These are phyloP conservation scores for Candida ovalis DNA, from an alignment of 805 yeast species.

Conservation along the genomic window DNA sequence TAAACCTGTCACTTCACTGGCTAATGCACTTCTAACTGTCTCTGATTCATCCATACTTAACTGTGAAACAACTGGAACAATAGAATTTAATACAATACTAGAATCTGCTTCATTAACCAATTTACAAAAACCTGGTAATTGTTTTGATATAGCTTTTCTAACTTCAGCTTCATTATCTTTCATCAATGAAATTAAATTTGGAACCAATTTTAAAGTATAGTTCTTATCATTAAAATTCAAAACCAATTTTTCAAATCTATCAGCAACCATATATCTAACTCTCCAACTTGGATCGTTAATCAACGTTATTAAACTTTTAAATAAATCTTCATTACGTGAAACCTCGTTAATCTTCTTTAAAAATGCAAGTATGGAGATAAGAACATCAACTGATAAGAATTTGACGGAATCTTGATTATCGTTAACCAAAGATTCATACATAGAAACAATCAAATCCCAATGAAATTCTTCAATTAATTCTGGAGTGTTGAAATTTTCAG, in stretches of 20 bases:
- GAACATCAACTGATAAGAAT: constrained; percentile 80
- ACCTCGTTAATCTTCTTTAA: constrained; percentile 55
- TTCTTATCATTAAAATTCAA: constrained; percentile 55
- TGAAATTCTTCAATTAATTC: constrained; percentile 54
- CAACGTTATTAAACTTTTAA: constrained; percentile 63
- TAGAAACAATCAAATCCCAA: constrained; percentile 73
- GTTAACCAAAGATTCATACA: constrained; percentile 72
- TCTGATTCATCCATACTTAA: constrained; percentile 90
- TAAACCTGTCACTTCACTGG: constrained; percentile 79
- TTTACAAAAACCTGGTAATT: constrained; percentile 71
- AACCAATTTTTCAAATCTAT: constrained; percentile 75
- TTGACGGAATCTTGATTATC: constrained; percentile 96
- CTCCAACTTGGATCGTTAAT: constrained; percentile 95
- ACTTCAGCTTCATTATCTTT: constrained; percentile 96
- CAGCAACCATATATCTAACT: constrained; percentile 98
- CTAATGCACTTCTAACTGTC: constrained; percentile 88
- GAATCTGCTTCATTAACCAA: constrained; percentile 40
- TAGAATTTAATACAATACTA: constrained; percentile 56
- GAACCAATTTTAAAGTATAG: constrained; percentile 56
- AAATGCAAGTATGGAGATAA: constrained; percentile 74
- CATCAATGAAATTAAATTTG: constrained; percentile 72
- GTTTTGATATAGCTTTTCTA: constrained; percentile 89
- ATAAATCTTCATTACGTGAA: constrained; percentile 58
- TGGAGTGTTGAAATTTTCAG: constrained; percentile 29
- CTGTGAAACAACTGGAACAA: constrained; percentile 79